These are phyloP conservation scores for Omphalotus guepiniiformis DNA, from an alignment of 768 basidiomycete genomes.

Conservation along the genomic window DNA sequence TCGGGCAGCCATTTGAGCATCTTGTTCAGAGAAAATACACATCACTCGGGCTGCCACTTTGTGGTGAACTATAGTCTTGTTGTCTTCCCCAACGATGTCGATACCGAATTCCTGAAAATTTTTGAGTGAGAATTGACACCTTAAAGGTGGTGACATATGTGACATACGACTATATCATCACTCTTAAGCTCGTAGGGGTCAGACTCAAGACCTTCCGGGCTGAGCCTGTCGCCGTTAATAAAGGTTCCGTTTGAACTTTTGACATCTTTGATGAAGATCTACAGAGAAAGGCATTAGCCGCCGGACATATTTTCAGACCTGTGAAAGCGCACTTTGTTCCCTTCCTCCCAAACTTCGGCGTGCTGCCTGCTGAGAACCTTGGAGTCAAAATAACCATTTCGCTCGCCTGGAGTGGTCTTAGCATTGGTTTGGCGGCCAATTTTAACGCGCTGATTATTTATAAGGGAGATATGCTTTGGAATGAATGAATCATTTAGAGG, in stretches of 20 bases:
- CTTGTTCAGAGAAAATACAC: slow-evolving; percentile 84
- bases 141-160: slow-evolving; percentile 1
- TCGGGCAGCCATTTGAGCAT: slow-evolving; percentile 70
- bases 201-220: slow-evolving; percentile 83
- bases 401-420: slow-evolving; percentile 88
- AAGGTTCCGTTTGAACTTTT: slow-evolving; percentile 98
- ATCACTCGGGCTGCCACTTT: slow-evolving; percentile 95
- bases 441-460: slow-evolving; percentile 66
- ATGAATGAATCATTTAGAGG: slow-evolving; percentile 93
- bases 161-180: slow-evolving; percentile 90
- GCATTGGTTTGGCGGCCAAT: slow-evolving; percentile 96
- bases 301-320: slow-evolving; percentile 3
- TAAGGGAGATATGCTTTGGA: slow-evolving; percentile 89
- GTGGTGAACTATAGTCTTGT: slow-evolving; percentile 96
- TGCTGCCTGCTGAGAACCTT: slow-evolving; percentile 92
- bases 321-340: slow-evolving; percentile 60
- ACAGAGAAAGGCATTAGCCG: slow-evolving; percentile 11
- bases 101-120: slow-evolving; percentile 89
- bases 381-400: slow-evolving; percentile 96
- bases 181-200: slow-evolving; percentile 92
- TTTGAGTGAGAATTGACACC: slow-evolving; percentile 6
- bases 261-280: slow-evolving; percentile 99
- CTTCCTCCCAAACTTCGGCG: slow-evolving; percentile 98
- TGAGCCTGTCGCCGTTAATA: slow-evolving; percentile 92
- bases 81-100: slow-evolving; percentile 98